Conservation (phyloP, 2,329 filamentous ascomycete species). For the Chlorencoelia australis region DNA sequence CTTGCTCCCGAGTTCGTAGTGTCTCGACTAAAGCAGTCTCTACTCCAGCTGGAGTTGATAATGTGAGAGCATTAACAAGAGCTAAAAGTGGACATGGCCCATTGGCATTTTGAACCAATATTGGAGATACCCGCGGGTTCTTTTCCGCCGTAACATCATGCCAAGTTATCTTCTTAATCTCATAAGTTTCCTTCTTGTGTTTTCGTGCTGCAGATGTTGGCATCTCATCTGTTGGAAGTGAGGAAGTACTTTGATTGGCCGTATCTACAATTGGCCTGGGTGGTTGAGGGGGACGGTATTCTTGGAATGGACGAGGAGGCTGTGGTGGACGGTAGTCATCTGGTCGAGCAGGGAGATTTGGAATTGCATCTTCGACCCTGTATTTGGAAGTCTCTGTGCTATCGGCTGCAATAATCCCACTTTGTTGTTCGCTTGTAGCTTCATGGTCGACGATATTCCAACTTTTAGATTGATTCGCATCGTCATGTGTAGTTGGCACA, state of each 20-base stretch:
- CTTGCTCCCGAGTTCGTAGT: conserved; percentile 70
- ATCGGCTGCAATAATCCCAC: conserved; percentile 13
- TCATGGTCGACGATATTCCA: conserved; percentile 25
- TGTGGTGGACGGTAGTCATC: conserved; percentile 18
- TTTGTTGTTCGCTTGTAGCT: conserved; percentile 16
- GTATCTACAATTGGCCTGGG: conserved; percentile 16
- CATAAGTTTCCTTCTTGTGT: conserved; percentile 61
- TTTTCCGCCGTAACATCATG: conserved; percentile 50
- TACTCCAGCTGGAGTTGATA: conserved; percentile 61
- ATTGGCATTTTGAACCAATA: conserved; percentile 87
- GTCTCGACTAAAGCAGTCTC: conserved; percentile 69
- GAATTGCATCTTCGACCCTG: conserved; percentile 13
- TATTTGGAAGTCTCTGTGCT: conserved; percentile 9
- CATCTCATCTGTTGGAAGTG: conserved; percentile 7
- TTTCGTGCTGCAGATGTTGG: conserved; percentile 7
- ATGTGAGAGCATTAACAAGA: conserved; percentile 79
- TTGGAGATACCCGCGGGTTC: conserved; percentile 68
- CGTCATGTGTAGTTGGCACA: conserved; percentile 7
- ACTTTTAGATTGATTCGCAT: conserved; percentile 14
- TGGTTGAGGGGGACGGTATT: conserved; percentile 19
- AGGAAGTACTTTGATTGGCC: conserved; percentile 10
- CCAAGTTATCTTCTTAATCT: conserved; percentile 88
- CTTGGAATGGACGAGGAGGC: conserved; percentile 18
- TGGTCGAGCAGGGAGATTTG: conserved; percentile 15
- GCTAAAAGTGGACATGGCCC: conserved; percentile 90